Evolutionary conservation across 2,329 filamentous ascomycete genomes (phyloP).

Genomic region (Nemania bipapillata): DNA sequence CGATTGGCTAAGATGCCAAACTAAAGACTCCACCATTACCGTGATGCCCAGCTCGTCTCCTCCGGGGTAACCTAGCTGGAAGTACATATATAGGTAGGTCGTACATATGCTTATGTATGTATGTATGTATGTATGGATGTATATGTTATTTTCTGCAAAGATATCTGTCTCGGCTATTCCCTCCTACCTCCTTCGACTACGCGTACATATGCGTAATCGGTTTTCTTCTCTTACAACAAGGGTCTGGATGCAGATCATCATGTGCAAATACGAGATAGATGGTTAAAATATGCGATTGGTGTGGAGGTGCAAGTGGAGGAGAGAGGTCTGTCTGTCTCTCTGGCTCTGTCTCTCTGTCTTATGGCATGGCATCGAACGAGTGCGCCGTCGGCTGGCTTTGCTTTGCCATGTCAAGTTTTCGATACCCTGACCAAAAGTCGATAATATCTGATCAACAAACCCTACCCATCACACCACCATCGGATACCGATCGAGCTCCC

Average conservation of each 20-base stretch:
- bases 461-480: background rate
- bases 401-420: background rate
- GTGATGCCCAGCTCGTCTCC: background rate
- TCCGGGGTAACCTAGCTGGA: too few relatives aligned
- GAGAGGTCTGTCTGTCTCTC: too few relatives aligned
- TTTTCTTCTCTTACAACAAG: background rate
- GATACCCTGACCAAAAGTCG: background rate
- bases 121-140: too few relatives aligned
- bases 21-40: constrained; percentile 13
- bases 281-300: background rate
- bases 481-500: background rate
- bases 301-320: background rate
- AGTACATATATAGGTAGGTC: too few relatives aligned
- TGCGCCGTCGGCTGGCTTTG: background rate
- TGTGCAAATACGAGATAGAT: background rate
- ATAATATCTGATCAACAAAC: background rate
- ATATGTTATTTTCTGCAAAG: background rate
- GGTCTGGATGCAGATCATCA: background rate
- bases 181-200: background rate
- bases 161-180: background rate
- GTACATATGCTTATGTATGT: too few relatives aligned
- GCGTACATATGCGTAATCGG: background rate
- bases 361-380: background rate
- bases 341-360: too few relatives aligned
- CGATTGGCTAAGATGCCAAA: constrained; percentile 18